These are phyloP conservation scores for Leishmania amazonensis DNA, from an alignment of 208 protist species.

Conservation along the genomic window DNA sequence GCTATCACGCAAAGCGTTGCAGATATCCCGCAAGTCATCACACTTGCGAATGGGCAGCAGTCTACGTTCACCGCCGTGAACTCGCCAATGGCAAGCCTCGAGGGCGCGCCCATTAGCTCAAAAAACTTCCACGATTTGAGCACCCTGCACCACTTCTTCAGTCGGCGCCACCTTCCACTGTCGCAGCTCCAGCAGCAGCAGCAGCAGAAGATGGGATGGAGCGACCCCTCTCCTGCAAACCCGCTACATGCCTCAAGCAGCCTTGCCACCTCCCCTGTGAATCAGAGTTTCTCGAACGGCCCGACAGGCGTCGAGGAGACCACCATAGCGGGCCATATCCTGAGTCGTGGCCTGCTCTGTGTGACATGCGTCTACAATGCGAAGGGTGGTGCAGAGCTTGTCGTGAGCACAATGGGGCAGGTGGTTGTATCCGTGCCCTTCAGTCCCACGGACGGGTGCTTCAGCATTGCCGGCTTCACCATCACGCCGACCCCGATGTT, in stretches of 20 bases:
- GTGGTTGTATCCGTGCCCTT: conserved; percentile 70
- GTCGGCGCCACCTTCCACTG: conserved; percentile 8
- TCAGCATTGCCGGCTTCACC: conserved; percentile 68
- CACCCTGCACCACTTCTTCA: conserved; percentile 49
- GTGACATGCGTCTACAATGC: conserved; percentile 33
- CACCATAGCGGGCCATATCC: conserved; percentile 51
- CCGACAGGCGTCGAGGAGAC: conserved; percentile 11
- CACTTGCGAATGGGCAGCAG: conserved; percentile 31
- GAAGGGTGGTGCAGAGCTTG: conserved; percentile 39
- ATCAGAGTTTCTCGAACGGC: conserved; percentile 16
- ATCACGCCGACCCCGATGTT: conserved; percentile 74
- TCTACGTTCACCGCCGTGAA: conserved; percentile 25
- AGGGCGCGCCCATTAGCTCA: conserved; percentile 25
- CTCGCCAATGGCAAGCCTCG: conserved; percentile 3
- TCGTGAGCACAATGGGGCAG: conserved; percentile 83
- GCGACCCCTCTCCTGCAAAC: conserved; percentile 12
- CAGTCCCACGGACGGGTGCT: conserved; percentile 41
- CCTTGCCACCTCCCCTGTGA: conserved; percentile 26
- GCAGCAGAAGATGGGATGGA: not conserved
- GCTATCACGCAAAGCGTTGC: conserved; percentile 50
- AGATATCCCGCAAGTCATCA: conserved; percentile 65
- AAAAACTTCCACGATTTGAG: conserved; percentile 60
- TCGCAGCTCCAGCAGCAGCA: not conserved
- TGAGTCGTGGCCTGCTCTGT: conserved; percentile 73
- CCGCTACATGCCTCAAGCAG: conserved; percentile 16